Evolutionary conservation across 1,284 basidiomycete species (phyloP), one percentile per base, ranked within the genome.

Genomic region (Trichosporon sp.): DNA sequence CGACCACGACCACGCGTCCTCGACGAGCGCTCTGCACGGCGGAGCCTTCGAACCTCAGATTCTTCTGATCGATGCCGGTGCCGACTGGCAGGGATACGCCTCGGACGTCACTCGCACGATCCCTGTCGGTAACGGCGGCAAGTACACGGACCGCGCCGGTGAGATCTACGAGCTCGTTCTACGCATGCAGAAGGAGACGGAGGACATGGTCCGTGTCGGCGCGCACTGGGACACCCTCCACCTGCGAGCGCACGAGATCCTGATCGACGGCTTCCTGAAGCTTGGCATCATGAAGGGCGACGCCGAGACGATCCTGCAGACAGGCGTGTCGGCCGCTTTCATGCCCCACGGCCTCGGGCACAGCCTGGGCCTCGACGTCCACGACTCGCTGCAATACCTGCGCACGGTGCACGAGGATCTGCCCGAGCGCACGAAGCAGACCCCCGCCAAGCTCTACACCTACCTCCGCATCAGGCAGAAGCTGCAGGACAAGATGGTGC

Each of bases 331-430:
- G 69, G 85, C 89, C 1, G 91, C 92, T 0, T 96, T 96, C 86
- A 95, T 92, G 86, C 93, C 93, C 11, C 94, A 96, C 77, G 94
- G 93, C 7, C 85, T 96, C 6, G 85, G 93, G 1, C 94, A 95
- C 80, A 91, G 91, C 23, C 85, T 60, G 47, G 93, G 93, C 6
- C 85, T 95, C 78, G 93, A 96, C 80, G 92, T 95, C 4, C 93
- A 94, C 77, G 94, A 81, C 69, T 81, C 78, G 3, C 74, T 76
- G 9, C 81, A 83, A 73, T 77, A 78, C 67, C 78, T 83, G 12
- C 71, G 74, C 29, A 67, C 73, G 1, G 72, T 70, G 6, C 71
- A 79, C 66, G 15, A 70, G 15, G 73, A 77, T 44, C 51, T 82
- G 2, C 80, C 80, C 0, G 70, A 71, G 18, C 65, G 69, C 11